These are phyloP conservation scores for Ophiocordyceps camponoti-leonardi DNA, from an alignment of 2,329 filamentous ascomycete genomes.

Conservation along the genomic window DNA sequence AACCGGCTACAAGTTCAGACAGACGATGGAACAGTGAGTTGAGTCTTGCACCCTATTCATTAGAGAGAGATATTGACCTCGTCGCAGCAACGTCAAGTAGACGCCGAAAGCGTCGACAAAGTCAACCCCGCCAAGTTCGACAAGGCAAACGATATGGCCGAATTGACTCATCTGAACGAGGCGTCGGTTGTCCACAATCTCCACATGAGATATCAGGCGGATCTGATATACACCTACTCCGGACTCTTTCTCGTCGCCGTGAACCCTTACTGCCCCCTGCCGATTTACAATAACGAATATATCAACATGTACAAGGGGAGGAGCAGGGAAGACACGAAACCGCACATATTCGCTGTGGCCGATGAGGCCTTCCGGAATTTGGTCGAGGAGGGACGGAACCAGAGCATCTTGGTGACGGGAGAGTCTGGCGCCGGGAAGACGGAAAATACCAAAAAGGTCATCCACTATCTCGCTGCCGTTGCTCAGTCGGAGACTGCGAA, in stretches of 20 bases:
- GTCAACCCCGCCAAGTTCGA: slow-evolving; percentile 99
- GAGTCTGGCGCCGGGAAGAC: slow-evolving; percentile 98
- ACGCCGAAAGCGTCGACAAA: slow-evolving; percentile 82
- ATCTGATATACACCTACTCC: slow-evolving; percentile 96
- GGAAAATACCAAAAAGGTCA: slow-evolving; percentile 98
- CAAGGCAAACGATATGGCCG: slow-evolving; percentile 98
- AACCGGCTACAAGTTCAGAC: slow-evolving; percentile 71
- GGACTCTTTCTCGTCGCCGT: slow-evolving; percentile 93
- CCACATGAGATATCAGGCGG: slow-evolving; percentile 83
- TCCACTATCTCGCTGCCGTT: slow-evolving; percentile 92
- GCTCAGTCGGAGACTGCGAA: slow-evolving; percentile 63
- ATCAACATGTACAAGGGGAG: slow-evolving; percentile 95
- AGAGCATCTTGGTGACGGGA: slow-evolving; percentile 94
- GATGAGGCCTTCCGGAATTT: slow-evolving; percentile 93
- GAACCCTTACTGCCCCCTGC: slow-evolving; percentile 86
- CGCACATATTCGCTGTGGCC: slow-evolving; percentile 95
- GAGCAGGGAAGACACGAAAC: slow-evolving; percentile 82
- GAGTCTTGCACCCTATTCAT: slow-evolving; percentile 3
- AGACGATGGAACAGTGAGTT: slow-evolving; percentile 69
- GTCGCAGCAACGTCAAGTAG: slow-evolving; percentile 64
- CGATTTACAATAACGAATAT: slow-evolving; percentile 94
- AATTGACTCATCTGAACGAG: slow-evolving; percentile 94
- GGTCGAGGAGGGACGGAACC: slow-evolving; percentile 87
- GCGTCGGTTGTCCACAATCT: slow-evolving; percentile 96
- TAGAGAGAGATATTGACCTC: slow-evolving; percentile 5